Evolutionary conservation across 139 green algal species (phyloP).

Genomic region (Yamagishiella unicocca): DNA sequence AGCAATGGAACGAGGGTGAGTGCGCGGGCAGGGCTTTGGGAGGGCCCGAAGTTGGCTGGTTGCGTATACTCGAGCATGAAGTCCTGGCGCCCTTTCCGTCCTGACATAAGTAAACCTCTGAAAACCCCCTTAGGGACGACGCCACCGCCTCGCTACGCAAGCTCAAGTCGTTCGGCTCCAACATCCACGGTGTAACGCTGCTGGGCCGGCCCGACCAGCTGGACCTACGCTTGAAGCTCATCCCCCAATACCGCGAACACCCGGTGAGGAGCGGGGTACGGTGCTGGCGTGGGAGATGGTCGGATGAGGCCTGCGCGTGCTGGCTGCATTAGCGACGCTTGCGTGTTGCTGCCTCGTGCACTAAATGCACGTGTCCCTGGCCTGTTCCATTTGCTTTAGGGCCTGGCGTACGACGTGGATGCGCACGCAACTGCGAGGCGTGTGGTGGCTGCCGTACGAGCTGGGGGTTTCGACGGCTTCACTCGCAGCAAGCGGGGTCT

Average conservation of each 20-base stretch:
- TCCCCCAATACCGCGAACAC: neutral
- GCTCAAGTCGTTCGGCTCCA: neutral
- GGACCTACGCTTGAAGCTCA: neutral
- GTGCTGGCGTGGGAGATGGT: too few relatives aligned
- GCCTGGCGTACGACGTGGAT: neutral
- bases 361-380: too few relatives aligned
- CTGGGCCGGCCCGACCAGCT: neutral
- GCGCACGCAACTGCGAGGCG: neutral
- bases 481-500: constrained; percentile 13
- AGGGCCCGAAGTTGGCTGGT: too few relatives aligned
- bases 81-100: too few relatives aligned
- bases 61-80: too few relatives aligned
- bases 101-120: too few relatives aligned
- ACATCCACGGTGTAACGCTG: neutral
- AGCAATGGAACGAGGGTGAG: too few relatives aligned
- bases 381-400: too few relatives aligned
- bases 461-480: constrained; percentile 7
- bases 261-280: neutral
- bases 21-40: too few relatives aligned
- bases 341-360: too few relatives aligned
- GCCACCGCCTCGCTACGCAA: neutral
- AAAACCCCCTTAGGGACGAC: neutral
- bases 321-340: too few relatives aligned
- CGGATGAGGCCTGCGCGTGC: too few relatives aligned
- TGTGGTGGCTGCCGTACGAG: neutral